Percentiles rank a stretch among this genome's conserved stretches.
phyloP scores from a whole-genome alignment of 2,329 filamentous ascomycete genomes.

The Arachnopeziza araneosa region DNA sequence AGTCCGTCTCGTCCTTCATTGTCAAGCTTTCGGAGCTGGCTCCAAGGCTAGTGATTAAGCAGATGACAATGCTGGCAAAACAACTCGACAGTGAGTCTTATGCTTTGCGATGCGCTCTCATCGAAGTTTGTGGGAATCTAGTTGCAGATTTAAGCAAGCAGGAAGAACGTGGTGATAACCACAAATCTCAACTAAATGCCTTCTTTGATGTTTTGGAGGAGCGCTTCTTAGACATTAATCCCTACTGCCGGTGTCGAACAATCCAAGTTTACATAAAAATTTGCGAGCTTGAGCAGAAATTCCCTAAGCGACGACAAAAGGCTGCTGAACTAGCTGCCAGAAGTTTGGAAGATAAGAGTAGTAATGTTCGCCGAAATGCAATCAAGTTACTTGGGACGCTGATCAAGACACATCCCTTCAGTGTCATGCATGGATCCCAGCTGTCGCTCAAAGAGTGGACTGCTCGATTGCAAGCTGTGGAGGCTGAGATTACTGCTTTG shows the following conservation, averaged over 20 bases:
- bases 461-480: slow-evolving; percentile 72
- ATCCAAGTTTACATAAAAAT: slow-evolving; percentile 92
- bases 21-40: slow-evolving; percentile 88
- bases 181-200: slow-evolving; percentile 90
- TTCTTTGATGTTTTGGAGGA: slow-evolving; percentile 97
- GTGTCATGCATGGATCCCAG: slow-evolving; percentile 82
- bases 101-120: slow-evolving; percentile 85
- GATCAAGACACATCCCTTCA: slow-evolving; percentile 92
- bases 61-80: slow-evolving; percentile 93
- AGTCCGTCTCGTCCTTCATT: slow-evolving; percentile 92
- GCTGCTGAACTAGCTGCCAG: slow-evolving; percentile 81
- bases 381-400: slow-evolving; percentile 86
- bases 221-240: slow-evolving; percentile 92
- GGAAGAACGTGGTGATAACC: slow-evolving; percentile 85
- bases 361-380: slow-evolving; percentile 90
- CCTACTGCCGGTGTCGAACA: slow-evolving; percentile 85
- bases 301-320: slow-evolving; percentile 82
- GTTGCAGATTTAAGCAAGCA: slow-evolving; percentile 85
- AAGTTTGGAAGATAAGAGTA: slow-evolving; percentile 96
- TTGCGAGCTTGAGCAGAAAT: slow-evolving; percentile 93
- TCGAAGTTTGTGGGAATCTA: slow-evolving; percentile 96
- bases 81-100: slow-evolving; percentile 97
- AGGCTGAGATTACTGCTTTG: slow-evolving; percentile 73
- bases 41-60: slow-evolving; percentile 89
- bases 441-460: slow-evolving; percentile 84